Evolutionary conservation across 2,329 filamentous ascomycete genomes (phyloP).

Genomic region (Macrophomina pseudophaseolina): DNA sequence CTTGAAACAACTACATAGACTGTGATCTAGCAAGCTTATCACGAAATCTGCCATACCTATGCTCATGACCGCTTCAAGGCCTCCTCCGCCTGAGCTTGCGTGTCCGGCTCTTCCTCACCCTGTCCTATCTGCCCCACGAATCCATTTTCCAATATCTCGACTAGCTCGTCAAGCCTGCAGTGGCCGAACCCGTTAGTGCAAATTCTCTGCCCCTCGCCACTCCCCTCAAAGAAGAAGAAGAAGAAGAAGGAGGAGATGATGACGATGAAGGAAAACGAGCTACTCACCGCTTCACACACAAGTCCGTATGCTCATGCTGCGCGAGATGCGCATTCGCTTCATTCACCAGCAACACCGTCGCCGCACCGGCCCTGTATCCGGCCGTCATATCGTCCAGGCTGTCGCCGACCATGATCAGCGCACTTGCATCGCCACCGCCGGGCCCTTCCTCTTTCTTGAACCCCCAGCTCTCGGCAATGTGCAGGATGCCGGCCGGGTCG

Average conservation of each 20-base stretch:
- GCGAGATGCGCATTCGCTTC: conserved; percentile 75
- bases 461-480: conserved; percentile 81
- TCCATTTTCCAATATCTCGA: conserved; percentile 74
- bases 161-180: conserved; percentile 72
- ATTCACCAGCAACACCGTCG: conserved; percentile 87
- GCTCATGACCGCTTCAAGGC: conserved; percentile 26
- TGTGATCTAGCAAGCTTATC: too few species aligned
- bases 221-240: not conserved
- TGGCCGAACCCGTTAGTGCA: not conserved
- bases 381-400: conserved; percentile 93
- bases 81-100: conserved; percentile 34
- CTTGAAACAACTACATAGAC: too few species aligned
- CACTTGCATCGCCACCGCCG: conserved; percentile 20
- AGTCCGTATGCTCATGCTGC: conserved; percentile 75
- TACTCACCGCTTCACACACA: conserved; percentile 62
- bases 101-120: conserved; percentile 36
- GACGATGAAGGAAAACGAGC: not conserved
- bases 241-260: not conserved
- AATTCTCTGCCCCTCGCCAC: too few species aligned
- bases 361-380: conserved; percentile 79
- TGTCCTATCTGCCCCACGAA: conserved; percentile 61
- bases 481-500: conserved; percentile 82
- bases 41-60: not conserved
- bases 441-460: conserved; percentile 35
- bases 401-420: conserved; percentile 61